Base-by-base conservation (phyloP, 495 filamentous ascomycete species). In the Talaromyces liani region DNA sequence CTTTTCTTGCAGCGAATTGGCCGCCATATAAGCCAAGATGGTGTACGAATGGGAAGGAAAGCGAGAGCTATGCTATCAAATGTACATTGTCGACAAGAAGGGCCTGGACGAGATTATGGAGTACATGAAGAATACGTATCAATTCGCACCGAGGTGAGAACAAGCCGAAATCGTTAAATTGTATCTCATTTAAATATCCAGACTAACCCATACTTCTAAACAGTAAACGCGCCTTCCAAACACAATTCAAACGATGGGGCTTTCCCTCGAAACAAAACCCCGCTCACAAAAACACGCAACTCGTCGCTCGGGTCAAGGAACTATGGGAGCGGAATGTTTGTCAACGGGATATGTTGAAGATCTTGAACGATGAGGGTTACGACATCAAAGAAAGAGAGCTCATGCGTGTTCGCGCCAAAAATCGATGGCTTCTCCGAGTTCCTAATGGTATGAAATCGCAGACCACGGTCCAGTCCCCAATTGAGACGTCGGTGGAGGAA, bases 21-120 rank as follows among this genome's bases (percentile, higher is more conserved):
- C 16, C 58, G 61, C 39, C 33, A 36, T 39, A 53, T 10, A 8
- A 31, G 61, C 14, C 60, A 62, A 62, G 41, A 92, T 90, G 87
- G 87, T 85, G 0, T 91, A 91, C 75, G 80, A 88, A 63, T 93
- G 90, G 89, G 85, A 88, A 34, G 85, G 79, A 3, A 87, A 91
- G 70, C 79, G 83, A 72, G 83, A 87, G 8, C 82, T 84, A 66
- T 88, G 85, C 74, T 86, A 84, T 72, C 80, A 84, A 60, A 80
- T 91, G 73, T 93, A 91, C 68, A 88, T 93, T 61, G 83, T 85
- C 36, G 85, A 93, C 69, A 84, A 83, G 65, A 87, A 84, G 73
- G 80, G 84, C 12, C 70, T 93, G 55, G 85, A 89, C 63, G 84
- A 88, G 60, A 83, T 90, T 39, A 84, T 87, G 77, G 81, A 85